Percentiles rank a stretch among this genome's conserved stretches.
These are phyloP conservation scores for Diaporthe citri DNA, from an alignment of 2,329 filamentous ascomycete species.

Conservation along the genomic window DNA sequence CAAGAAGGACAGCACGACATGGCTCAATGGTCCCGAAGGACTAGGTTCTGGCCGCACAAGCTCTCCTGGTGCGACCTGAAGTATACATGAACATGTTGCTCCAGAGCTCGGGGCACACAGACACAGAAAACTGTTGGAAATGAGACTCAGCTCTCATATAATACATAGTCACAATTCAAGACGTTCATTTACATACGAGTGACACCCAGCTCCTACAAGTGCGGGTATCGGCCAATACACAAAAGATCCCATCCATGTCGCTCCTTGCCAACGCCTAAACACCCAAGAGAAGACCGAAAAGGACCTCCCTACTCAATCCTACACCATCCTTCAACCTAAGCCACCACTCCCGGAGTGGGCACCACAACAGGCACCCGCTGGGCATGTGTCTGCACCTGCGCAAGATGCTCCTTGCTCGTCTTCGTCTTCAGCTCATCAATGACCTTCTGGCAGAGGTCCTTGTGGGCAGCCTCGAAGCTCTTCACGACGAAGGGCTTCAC, in stretches of 20 bases:
- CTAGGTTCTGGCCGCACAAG: neutral
- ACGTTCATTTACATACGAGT: neutral
- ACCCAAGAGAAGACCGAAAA: neutral
- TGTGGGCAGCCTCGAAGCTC: slow-evolving; percentile 48
- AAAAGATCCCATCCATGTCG: neutral
- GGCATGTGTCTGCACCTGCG: neutral
- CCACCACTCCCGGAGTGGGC: neutral
- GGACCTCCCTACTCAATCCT: neutral
- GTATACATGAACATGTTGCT: too few species aligned
- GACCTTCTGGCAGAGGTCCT: slow-evolving; percentile 49
- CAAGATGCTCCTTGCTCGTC: slow-evolving; percentile 35
- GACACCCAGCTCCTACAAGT: neutral
- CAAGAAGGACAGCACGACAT: neutral
- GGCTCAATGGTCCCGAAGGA: neutral
- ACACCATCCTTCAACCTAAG: neutral
- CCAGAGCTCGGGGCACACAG: neutral
- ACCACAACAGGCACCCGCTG: neutral
- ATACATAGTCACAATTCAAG: neutral
- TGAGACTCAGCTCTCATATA: neutral
- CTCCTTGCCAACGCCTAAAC: slow-evolving; percentile 4
- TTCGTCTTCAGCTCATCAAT: slow-evolving; percentile 44
- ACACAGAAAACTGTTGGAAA: too few species aligned
- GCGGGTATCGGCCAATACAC: neutral
- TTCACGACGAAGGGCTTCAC: slow-evolving; percentile 52
- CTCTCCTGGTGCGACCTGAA: neutral